Base-by-base conservation (phyloP, 2,329 filamentous ascomycete species). In the Hypoxylon sp. region DNA sequence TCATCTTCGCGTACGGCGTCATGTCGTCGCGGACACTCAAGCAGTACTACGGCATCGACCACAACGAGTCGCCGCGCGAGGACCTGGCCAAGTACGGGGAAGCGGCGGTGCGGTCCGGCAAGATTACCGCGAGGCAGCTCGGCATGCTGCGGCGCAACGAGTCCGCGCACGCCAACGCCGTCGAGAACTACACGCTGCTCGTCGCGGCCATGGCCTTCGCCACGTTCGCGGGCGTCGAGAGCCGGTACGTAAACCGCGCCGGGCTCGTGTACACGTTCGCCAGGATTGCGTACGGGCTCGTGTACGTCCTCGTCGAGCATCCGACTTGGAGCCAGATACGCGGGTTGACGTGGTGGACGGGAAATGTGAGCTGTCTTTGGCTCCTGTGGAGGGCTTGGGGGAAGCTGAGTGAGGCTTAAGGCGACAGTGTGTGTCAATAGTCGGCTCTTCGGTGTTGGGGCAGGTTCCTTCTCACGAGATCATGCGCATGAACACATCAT, bases 11-110 rank as follows among this genome's bases (percentile, higher is more conserved):
- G 8, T 83, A 84, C 73, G 75, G 73, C 13, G 17, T 80, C 8
- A 73, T 82, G 26, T 78, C 80, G 34, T 76, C 80, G 1, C 79
- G 81, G n/a, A 73, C 74, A 6, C 72, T 78, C 17, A 84, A 83
- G 62, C 70, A 78, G 59, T 70, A 68, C 57, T 78, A 78, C 70
- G 76, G 78, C 24, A 70, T 83, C 63, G 82, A 84, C 72, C 81
- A 84, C 72, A 79, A 84, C 47, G 75, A 71, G 20, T 79, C 76
- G 39, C 82, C 82, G 0, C 77, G 82, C 20, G 74, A 82, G 60
- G 82, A 84, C 66, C 71, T 84, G 2, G 66, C 59, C 52, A 81
- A 80, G 66, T 83, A 81, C 69, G 81, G 81, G 54, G 76, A 78
- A 2, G 71, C 70, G 5, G 79, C 80, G 7, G 77, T 83, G 15